Base-by-base conservation (phyloP, 768 basidiomycete genomes). In the Baorangia bicolor region DNA sequence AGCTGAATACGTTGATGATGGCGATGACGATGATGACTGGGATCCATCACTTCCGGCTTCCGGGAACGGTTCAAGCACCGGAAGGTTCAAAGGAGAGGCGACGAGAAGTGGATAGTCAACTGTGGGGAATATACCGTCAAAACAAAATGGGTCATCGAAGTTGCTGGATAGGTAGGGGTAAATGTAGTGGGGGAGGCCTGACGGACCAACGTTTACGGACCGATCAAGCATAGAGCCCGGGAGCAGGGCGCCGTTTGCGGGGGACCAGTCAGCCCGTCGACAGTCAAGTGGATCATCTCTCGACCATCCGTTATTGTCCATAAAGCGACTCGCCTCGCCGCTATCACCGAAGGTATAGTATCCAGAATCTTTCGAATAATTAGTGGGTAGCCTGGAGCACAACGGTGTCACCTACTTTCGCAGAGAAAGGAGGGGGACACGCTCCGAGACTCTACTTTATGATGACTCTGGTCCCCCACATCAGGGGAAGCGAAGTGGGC, bases 1-100 rank as follows among this genome's bases (percentile, higher is more conserved):
- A 21, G 53, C 16, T 43, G 63, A 63, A 55, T 65, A 61, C 20
- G 52, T 59, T 31, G 73, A 70, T 23, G 59, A 57, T 35, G 68
- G 66, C 7, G 67, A 65, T 43, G 66, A 63, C 31, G 56, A 64
- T 13, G 53, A 52, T 12, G 66, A 68, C 28, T 57, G 61, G 11
- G 53, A 60, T 28, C 44, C 50, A 23, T 63, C 57, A 14, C 56
- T 62, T 35, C 51, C 51, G 5, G 51, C 37, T 53, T 63, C 65
- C 40, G 49, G 43, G 47, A 65, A 65, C 12, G 55, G 55, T 20
- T 58, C 61, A 21, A 55, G 45, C 10, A 39, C 11, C n/a, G 63
- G 55, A 27, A 59, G 33, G 16, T 49, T 34, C 31, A 51, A 52
- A 43, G 57, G 55, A 35, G 63, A 49, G 21, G 42, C 20, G 21